These are phyloP conservation scores for Sordaria brevicollis DNA, from an alignment of 495 filamentous ascomycete genomes.

Conservation along the genomic window DNA sequence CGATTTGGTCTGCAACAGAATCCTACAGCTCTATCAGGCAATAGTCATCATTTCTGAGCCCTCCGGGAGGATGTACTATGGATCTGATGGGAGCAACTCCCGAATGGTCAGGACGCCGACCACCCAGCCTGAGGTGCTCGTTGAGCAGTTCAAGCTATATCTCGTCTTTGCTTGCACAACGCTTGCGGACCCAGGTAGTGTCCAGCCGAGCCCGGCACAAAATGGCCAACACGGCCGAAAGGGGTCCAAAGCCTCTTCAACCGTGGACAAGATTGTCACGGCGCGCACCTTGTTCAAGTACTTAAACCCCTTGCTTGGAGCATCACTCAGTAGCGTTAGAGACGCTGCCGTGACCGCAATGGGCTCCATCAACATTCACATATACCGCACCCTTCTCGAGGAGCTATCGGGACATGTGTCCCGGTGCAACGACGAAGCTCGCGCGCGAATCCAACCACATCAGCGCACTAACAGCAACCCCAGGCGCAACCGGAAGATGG, in stretches of 20 bases:
- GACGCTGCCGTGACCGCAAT: constrained; percentile 87
- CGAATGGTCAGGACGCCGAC: constrained; percentile 49
- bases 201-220: constrained; percentile 44
- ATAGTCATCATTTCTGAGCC: constrained; percentile 71
- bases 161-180: constrained; percentile 96
- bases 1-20: constrained; percentile 82
- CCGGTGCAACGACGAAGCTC: constrained; percentile 77
- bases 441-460: constrained; percentile 58
- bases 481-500: constrained; percentile 65
- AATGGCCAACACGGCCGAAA: constrained; percentile 77
- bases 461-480: constrained; percentile 68
- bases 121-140: constrained; percentile 72
- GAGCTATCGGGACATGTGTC: constrained; percentile 76
- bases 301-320: constrained; percentile 77
- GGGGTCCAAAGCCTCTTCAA: constrained; percentile 61
- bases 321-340: constrained; percentile 62
- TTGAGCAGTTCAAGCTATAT: constrained; percentile 99
- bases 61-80: constrained; percentile 48
- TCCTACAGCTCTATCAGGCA: constrained; percentile 82
- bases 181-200: constrained; percentile 69
- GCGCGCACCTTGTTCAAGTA: constrained; percentile 81
- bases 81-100: constrained; percentile 33
- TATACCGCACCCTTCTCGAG: constrained; percentile 89
- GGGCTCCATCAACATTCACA: constrained; percentile 87
- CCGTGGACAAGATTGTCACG: constrained; percentile 75